Base-by-base conservation (phyloP, 2,329 filamentous ascomycete genomes). In the Fusarium staphyleae region DNA sequence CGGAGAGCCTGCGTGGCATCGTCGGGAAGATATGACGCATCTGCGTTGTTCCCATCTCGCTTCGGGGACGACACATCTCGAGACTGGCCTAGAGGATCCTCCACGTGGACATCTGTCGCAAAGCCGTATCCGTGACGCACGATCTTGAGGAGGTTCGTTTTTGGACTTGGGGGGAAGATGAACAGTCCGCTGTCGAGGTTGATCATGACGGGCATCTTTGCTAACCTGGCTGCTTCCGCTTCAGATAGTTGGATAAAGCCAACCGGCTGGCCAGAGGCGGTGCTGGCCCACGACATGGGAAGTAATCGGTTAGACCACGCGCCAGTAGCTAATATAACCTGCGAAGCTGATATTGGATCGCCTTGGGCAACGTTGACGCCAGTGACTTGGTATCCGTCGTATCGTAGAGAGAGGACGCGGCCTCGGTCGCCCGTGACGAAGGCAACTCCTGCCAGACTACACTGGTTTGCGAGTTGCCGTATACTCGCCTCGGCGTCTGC, bases 281-380 rank as follows among this genome's bases (percentile, higher is more conserved):
- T 79, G 18, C 81, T 82, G 12, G 85, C 79, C 35, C 87, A 86
- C 19, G 81, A 77, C 1, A 90, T 74, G 63, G 88, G 84, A 35
- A 91, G 12, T 1, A 74, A 40, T 2, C 63, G 43, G 12, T 71
- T 72, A 12, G 86, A 86, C 87, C 88, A 90, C 3, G 88, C 87
- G 9, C 88, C 88, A 1, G 87, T 82, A 1, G 88, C 85, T 3
- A 91, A 73, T 1, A 91, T 76, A 9, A 85, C 83, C 7, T 87
- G 75, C 50, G 83, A 80, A 2, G 86, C 86, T 1, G 70, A 70
- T 5, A 89, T 60, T 3, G 72, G 74, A 8, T 73, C 71, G 2
- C 78, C 78, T 22, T 66, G 52, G 0, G 64, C 56, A 1, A 66
- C 57, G 7, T 69, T 62, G 3, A 73, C 63, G 1, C 69, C 69